Conservation (phyloP, 2,329 filamentous ascomycete species). For the Fusarium oligoseptatum region DNA sequence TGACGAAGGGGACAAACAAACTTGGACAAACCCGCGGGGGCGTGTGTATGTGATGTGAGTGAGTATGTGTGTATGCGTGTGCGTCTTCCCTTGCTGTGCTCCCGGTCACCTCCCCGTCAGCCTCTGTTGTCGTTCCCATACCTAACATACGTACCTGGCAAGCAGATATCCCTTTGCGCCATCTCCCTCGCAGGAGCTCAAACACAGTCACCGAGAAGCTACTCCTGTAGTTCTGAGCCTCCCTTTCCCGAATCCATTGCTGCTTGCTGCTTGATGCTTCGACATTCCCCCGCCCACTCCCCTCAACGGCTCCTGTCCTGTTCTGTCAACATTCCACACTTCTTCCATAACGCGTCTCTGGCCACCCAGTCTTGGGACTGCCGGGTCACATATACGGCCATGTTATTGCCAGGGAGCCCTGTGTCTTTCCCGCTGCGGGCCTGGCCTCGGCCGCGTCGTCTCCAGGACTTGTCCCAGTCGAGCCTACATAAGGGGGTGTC, state of each 20-base stretch:
- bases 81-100: conserved; percentile 29
- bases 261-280: background rate
- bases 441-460: conserved; percentile 43
- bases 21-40: conserved; percentile 32
- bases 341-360: conserved; percentile 32
- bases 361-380: conserved; percentile 26
- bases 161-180: conserved; percentile 21
- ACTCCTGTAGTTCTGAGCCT: background rate
- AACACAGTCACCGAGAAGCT: background rate
- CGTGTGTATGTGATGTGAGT: conserved; percentile 32
- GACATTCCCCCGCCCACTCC: conserved; percentile 1
- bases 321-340: conserved; percentile 34
- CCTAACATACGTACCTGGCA: conserved; percentile 22
- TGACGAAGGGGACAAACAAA: conserved; percentile 34
- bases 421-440: conserved; percentile 49
- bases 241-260: background rate
- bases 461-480: conserved; percentile 37
- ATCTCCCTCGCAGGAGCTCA: conserved; percentile 4
- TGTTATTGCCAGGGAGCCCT: conserved; percentile 46
- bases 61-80: conserved; percentile 33
- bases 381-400: conserved; percentile 41
- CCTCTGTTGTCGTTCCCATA: conserved; percentile 28
- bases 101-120: conserved; percentile 24
- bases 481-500: conserved; percentile 48
- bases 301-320: background rate